These are phyloP conservation scores for Amaranthus hypochondriacus DNA, from an alignment of 148 eudicot species.

Conservation along the genomic window DNA sequence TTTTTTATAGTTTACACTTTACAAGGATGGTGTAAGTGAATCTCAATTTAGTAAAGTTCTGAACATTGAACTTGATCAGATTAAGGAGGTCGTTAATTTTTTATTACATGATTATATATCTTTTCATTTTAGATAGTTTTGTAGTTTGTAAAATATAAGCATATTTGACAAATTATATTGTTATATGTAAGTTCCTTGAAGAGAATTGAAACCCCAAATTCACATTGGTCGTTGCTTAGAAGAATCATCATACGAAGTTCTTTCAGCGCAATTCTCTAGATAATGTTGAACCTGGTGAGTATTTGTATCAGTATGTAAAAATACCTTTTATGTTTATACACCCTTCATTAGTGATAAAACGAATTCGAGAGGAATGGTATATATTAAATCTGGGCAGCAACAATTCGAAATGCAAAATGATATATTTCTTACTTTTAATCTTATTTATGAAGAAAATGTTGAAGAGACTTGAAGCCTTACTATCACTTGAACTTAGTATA, in stretches of 20 bases:
- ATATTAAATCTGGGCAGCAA: no score
- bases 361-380: no score
- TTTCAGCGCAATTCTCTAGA: conserved; percentile 27
- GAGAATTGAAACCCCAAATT: conserved; percentile 35
- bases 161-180: not conserved
- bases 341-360: no score
- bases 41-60: conserved; percentile 42
- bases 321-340: no score
- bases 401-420: no score
- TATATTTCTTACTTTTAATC: no score
- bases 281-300: conserved; percentile 39
- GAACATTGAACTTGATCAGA: conserved; percentile 41
- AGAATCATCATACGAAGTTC: conserved; percentile 45
- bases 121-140: not conserved
- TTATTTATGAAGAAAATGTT: no score
- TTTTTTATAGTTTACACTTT: not conserved
- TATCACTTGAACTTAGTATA: no score
- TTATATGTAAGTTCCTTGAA: conserved; percentile 25
- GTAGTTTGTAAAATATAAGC: not conserved
- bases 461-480: no score
- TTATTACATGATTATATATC: not conserved
- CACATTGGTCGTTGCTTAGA: conserved; percentile 35
- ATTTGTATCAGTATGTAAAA: not conserved
- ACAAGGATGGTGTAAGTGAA: conserved; percentile 48
- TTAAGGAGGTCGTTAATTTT: conserved; percentile 24